Evolutionary conservation across 257 asterid species (phyloP), one percentile per base, ranked within the genome.

Genomic region (Salvia miltiorrhiza): DNA sequence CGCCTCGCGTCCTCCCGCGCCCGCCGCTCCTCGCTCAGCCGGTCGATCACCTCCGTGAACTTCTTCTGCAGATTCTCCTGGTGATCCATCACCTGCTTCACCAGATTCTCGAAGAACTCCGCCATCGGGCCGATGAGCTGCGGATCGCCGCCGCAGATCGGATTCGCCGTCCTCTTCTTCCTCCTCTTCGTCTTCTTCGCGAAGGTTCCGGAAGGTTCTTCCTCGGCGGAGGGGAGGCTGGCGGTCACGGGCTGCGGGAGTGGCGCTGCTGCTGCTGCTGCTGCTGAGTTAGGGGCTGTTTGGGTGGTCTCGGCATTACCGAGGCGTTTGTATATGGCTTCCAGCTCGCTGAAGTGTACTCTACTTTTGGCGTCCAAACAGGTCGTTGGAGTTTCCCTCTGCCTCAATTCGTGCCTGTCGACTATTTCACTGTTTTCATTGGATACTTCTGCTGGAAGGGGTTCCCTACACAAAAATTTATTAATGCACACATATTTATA

Each of bases 1-100:
- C 92, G 79, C 92, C 92, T 85, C 23, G 71, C 76, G 61, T 84
- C 86, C 69, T 89, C 96, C 30, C 84, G 76, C 3, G 55, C 85
- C 32, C 66, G 70, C 13, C 95, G 69, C 67, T 87, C 95, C 43
- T 55, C 74, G 13, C 84, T 92, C 79, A 85, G 37, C 30, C 84
- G 78, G 65, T 89, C 95, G 7, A 89, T 70, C 26, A 66, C 83
- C 14, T 79, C 80, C 33, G 80, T 44, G 30, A 84, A 85, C 63
- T 74, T 89, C 28, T 4, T 58, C 70, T 83, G 85, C 2, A 87
- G 75, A 14, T 30, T 75, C 10, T 87, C 85, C 44, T 87, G 96
- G 37, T 82, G 87, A n/a, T 79, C 86, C 83, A 80, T 65, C 39
- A 85, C 77, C 63, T 81, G 78, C 32, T 70, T 70, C 53, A 84